These are phyloP conservation scores for Chaetomium olivaceum DNA, from an alignment of 2,329 filamentous ascomycete species.

Conservation along the genomic window DNA sequence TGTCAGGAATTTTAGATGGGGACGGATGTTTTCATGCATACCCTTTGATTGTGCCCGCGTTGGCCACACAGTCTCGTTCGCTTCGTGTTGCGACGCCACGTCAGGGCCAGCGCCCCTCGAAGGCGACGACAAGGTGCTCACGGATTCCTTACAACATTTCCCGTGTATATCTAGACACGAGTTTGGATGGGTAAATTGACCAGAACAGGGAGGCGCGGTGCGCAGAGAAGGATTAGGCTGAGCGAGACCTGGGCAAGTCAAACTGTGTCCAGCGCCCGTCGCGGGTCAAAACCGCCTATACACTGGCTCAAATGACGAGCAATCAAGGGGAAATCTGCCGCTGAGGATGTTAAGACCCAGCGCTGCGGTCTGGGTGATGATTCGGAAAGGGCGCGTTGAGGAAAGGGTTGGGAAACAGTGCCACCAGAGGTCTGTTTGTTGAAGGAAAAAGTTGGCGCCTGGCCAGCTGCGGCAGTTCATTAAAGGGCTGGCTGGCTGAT, in stretches of 20 bases:
- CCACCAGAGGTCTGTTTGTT: constrained; percentile 23
- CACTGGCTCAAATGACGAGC: constrained; percentile 14
- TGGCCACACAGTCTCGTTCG: constrained; percentile 18
- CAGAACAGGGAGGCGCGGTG: constrained; percentile 22
- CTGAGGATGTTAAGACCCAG: not conserved
- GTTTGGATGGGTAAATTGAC: constrained; percentile 21
- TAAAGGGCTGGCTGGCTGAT: constrained; percentile 25
- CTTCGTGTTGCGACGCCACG: constrained; percentile 26
- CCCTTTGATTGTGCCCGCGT: constrained; percentile 28
- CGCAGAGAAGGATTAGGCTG: constrained; percentile 20
- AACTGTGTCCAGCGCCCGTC: constrained; percentile 9
- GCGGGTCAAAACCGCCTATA: constrained; percentile 21
- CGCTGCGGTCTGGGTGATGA: constrained; percentile 17
- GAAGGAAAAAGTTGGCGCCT: constrained; percentile 34
- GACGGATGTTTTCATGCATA: constrained; percentile 33
- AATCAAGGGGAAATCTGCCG: constrained; percentile 9
- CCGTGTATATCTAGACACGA: constrained; percentile 25
- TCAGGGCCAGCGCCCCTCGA: constrained; percentile 26
- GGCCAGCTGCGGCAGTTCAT: constrained; percentile 27
- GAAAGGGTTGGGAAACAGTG: constrained; percentile 22
- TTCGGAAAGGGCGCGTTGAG: constrained; percentile 22
- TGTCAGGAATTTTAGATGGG: constrained; percentile 22
- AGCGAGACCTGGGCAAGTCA: constrained; percentile 18
- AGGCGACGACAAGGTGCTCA: constrained; percentile 22
- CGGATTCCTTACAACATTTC: constrained; percentile 29